Base-by-base conservation (phyloP, 345 rosid genomes). In the Sisymbrium altissimum region DNA sequence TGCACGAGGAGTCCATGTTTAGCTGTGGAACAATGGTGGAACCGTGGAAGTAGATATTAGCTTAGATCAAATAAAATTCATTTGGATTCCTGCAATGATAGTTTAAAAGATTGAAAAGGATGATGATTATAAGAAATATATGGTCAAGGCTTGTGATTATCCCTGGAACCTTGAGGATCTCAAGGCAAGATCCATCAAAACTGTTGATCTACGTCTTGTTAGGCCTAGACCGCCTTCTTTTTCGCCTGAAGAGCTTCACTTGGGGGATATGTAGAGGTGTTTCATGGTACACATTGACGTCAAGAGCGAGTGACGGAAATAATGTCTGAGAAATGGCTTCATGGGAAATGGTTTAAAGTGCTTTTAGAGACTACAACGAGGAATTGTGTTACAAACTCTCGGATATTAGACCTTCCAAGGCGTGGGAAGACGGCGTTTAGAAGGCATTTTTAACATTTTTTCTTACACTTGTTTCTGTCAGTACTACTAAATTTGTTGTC, bases 331-430 rank as follows among this genome's bases (percentile, higher is more conserved):
- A 52, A 6, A 23, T 52, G 57, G 32, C 80, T 77, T 41, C 19
- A 73, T 56, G 81, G 72, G 53, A 79, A 72, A 76, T 72, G 78
- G 73, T 84, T 76, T 69, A 44, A 36, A 17, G 81, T 89, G 44
- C 80, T 46, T 52, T 80, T 85, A 12, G 80, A 81, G 73, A 79
- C 78, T 78, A 80, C 52, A 56, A 83, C 55, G 78, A 79, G 79
- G 63, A 64, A 35, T 43, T 45, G 74, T 75, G 61, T 44, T 41
- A 80, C 41, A 35, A 58, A 62, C 78, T 73, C 52, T 67, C 84
- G n/a, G 84, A 83, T 17, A 29, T 86, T 33, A 85, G 91, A 75
- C 91, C 94, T 67, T 81, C 73, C 29, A 72, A 74, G n/a, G n/a
- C n/a, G n/a, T 69, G 75, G 75, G 73, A 69, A 56, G 55, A 69